These are phyloP conservation scores for bread wheat (Triticum aestivum) DNA, from an alignment of 176 grass and related monocot species.

Conservation along the genomic window DNA sequence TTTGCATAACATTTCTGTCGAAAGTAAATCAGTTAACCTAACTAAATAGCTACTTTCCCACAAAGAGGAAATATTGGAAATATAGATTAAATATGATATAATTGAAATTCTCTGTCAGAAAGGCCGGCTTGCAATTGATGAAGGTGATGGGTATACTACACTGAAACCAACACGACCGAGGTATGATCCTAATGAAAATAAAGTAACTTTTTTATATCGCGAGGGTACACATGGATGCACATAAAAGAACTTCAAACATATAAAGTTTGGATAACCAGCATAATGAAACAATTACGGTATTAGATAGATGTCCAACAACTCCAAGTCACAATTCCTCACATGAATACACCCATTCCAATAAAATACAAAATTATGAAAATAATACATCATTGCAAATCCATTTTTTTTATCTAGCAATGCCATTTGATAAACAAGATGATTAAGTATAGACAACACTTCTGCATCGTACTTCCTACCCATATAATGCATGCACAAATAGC, in stretches of 20 bases:
- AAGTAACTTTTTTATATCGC: not conserved
- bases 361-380: not conserved
- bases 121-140: not conserved
- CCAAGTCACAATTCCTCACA: not conserved
- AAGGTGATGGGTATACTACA: not conserved
- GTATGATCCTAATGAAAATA: not conserved
- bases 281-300: not conserved
- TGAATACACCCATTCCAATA: not conserved
- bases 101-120: not conserved
- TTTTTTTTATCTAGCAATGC: not conserved
- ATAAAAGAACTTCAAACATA: not conserved
- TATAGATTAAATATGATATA: not conserved
- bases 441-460: not conserved
- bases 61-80: not conserved
- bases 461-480: conserved; percentile 18
- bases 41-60: not conserved
- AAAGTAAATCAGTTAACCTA: conserved; percentile 1
- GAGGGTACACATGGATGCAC: not conserved
- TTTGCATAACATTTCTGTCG: not conserved
- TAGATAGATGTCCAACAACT: not conserved
- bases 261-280: not conserved
- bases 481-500: conserved; percentile 36
- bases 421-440: not conserved
- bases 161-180: not conserved
- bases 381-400: not conserved